Percentiles rank a stretch among this genome's conserved stretches.
Evolutionary conservation across 495 filamentous ascomycete genomes (phyloP).

Genomic region (Letharia lupina): DNA sequence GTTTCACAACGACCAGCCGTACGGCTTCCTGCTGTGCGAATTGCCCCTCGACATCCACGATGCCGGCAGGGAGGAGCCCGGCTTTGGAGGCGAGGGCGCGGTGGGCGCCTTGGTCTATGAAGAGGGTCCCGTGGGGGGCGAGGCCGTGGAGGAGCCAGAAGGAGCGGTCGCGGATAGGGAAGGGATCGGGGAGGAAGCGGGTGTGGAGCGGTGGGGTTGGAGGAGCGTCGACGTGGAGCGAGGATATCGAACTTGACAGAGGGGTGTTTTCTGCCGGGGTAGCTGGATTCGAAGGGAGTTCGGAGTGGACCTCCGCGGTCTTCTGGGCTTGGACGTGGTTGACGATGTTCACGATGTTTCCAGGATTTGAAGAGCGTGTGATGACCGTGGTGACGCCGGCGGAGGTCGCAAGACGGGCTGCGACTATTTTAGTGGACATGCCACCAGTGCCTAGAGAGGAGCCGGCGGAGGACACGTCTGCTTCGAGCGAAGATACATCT

Average conservation of each 20-base stretch:
- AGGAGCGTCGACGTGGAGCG: slow-evolving; percentile 26
- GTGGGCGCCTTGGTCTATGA: slow-evolving; percentile 83
- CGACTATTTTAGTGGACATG: slow-evolving; percentile 96
- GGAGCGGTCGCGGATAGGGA: slow-evolving; percentile 81
- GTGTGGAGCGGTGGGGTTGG: slow-evolving; percentile 67
- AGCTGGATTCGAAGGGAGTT: slow-evolving; percentile 20
- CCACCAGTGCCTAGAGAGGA: slow-evolving; percentile 90
- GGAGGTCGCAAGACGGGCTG: slow-evolving; percentile 84
- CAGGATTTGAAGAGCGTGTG: slow-evolving; percentile 80
- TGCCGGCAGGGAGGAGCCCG: slow-evolving; percentile 81
- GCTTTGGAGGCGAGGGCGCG: slow-evolving; percentile 70
- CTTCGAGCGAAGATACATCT: slow-evolving; percentile 75
- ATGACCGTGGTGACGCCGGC: slow-evolving; percentile 95
- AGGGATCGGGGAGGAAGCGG: slow-evolving; percentile 78
- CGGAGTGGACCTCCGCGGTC: slow-evolving; percentile 18
- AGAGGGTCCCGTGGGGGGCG: slow-evolving; percentile 82
- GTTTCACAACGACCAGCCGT: slow-evolving; percentile 65
- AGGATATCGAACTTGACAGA: slow-evolving; percentile 32
- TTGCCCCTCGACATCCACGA: slow-evolving; percentile 77
- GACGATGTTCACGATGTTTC: slow-evolving; percentile 86
- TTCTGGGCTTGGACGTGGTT: slow-evolving; percentile 55
- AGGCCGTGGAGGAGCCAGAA: slow-evolving; percentile 97
- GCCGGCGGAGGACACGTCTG: slow-evolving; percentile 84
- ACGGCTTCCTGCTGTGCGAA: slow-evolving; percentile 93
- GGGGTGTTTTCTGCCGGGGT: slow-evolving; percentile 28